Conservation (phyloP, 2,329 filamentous ascomycete species). For the Helminthosporium solani region DNA sequence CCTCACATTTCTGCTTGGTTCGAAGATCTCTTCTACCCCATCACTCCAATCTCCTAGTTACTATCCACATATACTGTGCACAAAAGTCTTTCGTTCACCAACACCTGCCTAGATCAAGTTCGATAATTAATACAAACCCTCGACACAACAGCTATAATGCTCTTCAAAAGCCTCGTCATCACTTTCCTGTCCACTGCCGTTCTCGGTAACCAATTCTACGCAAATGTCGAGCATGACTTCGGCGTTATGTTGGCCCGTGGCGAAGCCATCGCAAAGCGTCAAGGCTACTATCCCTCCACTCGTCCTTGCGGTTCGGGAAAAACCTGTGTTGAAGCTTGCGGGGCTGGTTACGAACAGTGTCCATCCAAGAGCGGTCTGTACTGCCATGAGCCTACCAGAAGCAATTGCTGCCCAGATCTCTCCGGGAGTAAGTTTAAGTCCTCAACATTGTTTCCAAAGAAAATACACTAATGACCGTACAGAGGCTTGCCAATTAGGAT, state of each 20-base stretch:
- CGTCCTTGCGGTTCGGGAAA: slow-evolving; percentile 51
- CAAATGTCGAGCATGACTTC: slow-evolving; percentile 42
- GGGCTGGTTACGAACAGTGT: slow-evolving; percentile 53
- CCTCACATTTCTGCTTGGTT: neutral
- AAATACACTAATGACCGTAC: slow-evolving; percentile 11
- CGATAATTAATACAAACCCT: neutral
- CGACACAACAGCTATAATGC: slow-evolving; percentile 27
- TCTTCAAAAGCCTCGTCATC: slow-evolving; percentile 26
- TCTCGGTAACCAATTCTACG: slow-evolving; percentile 23
- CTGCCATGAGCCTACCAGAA: slow-evolving; percentile 57
- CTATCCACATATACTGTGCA: neutral
- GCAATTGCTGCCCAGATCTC: slow-evolving; percentile 58
- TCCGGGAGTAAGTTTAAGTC: slow-evolving; percentile 56
- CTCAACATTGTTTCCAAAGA: no score
- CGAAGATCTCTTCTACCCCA: neutral
- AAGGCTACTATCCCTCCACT: slow-evolving; percentile 53
- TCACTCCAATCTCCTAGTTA: neutral
- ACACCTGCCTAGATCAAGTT: neutral
- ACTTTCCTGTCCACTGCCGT: slow-evolving; percentile 19
- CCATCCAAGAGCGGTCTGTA: slow-evolving; percentile 54
- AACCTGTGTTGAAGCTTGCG: slow-evolving; percentile 59
- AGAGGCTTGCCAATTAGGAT: slow-evolving; percentile 63
- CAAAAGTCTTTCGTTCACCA: slow-evolving; percentile 10
- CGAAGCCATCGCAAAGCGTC: slow-evolving; percentile 20
- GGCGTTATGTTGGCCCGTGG: slow-evolving; percentile 45